phyloP scores from a whole-genome alignment of 108 stramenopile species.

The Parmales sp. region DNA sequence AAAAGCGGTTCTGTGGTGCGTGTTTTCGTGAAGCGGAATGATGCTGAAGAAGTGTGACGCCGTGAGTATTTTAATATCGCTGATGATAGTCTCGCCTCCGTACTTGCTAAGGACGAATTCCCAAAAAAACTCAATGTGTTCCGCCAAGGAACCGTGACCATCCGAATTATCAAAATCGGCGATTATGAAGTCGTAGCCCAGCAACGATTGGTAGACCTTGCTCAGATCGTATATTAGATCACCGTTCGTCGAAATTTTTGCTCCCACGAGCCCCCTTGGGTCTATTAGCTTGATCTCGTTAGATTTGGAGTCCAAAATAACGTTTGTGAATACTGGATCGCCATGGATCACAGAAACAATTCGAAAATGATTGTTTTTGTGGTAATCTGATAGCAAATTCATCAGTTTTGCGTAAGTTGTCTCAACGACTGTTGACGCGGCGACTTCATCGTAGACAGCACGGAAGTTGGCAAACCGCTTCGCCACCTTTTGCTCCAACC shows the following conservation, averaged over 20 bases:
- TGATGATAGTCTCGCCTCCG: neutral
- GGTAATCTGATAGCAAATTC: neutral
- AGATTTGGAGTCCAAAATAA: neutral
- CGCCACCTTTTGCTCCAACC: too few species aligned
- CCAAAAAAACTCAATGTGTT: neutral
- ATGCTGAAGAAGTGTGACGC: neutral
- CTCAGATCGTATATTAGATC: neutral
- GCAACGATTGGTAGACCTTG: neutral
- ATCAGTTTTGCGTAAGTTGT: too few species aligned
- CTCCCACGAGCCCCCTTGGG: neutral
- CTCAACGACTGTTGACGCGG: too few species aligned
- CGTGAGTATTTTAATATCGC: neutral
- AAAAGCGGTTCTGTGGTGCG: neutral
- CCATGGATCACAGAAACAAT: neutral
- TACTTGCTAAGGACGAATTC: neutral
- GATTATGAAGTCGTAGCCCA: neutral
- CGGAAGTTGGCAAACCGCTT: too few species aligned
- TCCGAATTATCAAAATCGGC: neutral
- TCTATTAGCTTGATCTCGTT: neutral
- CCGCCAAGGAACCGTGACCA: neutral
- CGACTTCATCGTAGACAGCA: too few species aligned
- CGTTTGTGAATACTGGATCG: neutral
- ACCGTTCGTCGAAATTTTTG: neutral
- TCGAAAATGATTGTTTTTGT: neutral
- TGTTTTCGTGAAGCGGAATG: neutral